Evolutionary conservation across 2,329 filamentous ascomycete genomes (phyloP).

Genomic region (Cryphonectria carpinicola): DNA sequence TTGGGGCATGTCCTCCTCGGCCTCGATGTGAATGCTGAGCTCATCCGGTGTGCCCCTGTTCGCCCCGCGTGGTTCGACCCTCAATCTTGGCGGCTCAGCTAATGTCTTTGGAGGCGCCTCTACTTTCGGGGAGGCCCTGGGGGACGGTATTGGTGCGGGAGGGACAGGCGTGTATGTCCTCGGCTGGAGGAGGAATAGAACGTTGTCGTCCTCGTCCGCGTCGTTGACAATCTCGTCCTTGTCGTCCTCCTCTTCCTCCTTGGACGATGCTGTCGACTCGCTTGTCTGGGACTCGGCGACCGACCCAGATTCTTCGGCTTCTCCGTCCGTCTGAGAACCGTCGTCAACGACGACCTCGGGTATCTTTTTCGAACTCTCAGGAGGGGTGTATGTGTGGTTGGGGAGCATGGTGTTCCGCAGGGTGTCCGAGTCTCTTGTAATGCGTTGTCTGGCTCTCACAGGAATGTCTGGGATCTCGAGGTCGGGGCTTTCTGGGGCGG

Average conservation of each 20-base stretch:
- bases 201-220: conserved; percentile 40
- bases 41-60: conserved; percentile 25
- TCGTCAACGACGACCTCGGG: conserved; percentile 25
- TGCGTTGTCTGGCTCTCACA: conserved; percentile 18
- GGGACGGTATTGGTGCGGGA: conserved; percentile 52
- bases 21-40: conserved; percentile 28
- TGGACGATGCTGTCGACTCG: conserved; percentile 18
- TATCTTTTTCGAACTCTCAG: conserved; percentile 27
- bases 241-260: conserved; percentile 17
- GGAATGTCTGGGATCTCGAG: conserved; percentile 32
- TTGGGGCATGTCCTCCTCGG: conserved; percentile 23
- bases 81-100: not conserved
- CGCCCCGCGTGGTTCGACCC: conserved; percentile 5
- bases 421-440: conserved; percentile 33
- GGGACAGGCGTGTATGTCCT: conserved; percentile 60
- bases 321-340: conserved; percentile 11
- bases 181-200: conserved; percentile 59
- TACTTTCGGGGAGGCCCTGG: conserved; percentile 38
- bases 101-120: not conserved
- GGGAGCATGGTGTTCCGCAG: conserved; percentile 37
- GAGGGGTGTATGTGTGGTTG: conserved; percentile 35
- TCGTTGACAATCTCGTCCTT: conserved; percentile 3
- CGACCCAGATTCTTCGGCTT: conserved; percentile 16
- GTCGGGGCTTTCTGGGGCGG: conserved; percentile 28
- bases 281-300: conserved; percentile 21